phyloP scores from a whole-genome alignment of 345 rosid species.

The Aegle marmelos region DNA sequence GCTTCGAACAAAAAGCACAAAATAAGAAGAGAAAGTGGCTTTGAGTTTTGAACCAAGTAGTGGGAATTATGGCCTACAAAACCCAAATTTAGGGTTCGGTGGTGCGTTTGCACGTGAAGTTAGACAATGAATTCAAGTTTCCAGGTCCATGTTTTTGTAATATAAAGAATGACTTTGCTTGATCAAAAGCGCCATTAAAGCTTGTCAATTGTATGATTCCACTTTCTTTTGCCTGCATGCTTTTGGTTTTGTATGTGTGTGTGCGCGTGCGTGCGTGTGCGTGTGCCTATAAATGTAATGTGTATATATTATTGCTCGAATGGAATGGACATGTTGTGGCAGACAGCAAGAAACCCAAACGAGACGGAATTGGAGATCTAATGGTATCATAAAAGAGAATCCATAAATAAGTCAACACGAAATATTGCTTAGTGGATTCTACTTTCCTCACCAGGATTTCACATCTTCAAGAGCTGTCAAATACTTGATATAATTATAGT shows the following conservation, averaged over 20 bases:
- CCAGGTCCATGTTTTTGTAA: neutral
- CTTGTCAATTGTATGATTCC: slow-evolving; percentile 1
- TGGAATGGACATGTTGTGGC: slow-evolving; percentile 33
- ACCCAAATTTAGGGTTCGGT: neutral
- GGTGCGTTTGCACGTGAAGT: slow-evolving; percentile 12
- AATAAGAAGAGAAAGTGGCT: neutral
- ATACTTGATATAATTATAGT: neutral
- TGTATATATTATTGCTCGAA: slow-evolving; percentile 10
- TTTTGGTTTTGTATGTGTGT: neutral
- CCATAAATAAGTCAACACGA: neutral
- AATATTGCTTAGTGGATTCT: slow-evolving; percentile 8
- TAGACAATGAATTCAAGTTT: neutral
- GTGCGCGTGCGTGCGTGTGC: no score
- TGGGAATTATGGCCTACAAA: neutral
- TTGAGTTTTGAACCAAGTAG: neutral
- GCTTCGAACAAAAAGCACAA: neutral
- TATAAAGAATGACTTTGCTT: neutral
- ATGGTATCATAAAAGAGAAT: neutral
- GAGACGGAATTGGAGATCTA: slow-evolving; percentile 14
- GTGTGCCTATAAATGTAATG: no score
- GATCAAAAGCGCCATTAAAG: neutral
- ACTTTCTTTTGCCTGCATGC: slow-evolving; percentile 12
- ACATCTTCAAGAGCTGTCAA: neutral
- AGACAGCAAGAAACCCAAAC: slow-evolving; percentile 25
- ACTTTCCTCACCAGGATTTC: neutral